phyloP scores from a whole-genome alignment of 2,329 filamentous ascomycete species.

The Talaromyces pinophilus region DNA sequence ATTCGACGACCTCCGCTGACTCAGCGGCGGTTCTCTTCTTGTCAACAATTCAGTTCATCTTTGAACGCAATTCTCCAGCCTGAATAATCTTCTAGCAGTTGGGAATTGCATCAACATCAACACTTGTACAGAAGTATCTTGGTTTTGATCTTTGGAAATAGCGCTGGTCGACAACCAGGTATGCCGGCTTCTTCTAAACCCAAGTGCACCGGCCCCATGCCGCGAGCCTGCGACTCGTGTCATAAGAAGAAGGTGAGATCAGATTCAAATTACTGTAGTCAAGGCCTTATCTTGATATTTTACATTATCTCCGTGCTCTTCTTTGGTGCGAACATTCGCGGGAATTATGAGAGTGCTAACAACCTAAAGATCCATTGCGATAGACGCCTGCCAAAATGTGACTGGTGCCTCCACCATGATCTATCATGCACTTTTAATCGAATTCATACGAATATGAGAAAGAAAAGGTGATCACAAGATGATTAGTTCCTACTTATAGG shows the following conservation, averaged over 20 bases:
- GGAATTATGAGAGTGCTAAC: background rate
- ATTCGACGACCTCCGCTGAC: background rate
- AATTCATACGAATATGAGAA: background rate
- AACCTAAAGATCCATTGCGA: background rate
- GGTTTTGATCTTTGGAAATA: too few relatives aligned
- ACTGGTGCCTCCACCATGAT: conserved; percentile 1
- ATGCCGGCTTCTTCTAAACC: background rate
- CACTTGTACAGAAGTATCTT: background rate
- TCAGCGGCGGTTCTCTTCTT: background rate
- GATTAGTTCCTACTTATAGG: too few relatives aligned
- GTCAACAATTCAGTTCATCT: background rate
- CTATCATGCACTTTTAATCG: background rate
- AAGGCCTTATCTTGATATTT: too few relatives aligned
- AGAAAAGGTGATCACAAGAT: background rate
- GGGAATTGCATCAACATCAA: background rate
- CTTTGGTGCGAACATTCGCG: too few relatives aligned
- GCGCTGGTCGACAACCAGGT: background rate
- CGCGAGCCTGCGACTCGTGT: background rate
- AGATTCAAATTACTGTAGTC: too few relatives aligned
- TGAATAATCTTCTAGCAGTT: background rate
- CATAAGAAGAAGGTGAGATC: background rate
- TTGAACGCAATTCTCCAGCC: background rate
- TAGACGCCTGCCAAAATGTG: background rate
- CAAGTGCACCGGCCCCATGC: background rate
- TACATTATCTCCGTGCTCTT: too few relatives aligned